A percentile compares a stretch with the other conserved stretches of the same genome.
Conservation (phyloP, 179 eudicot species). For the Sideroxylon spinosum region DNA sequence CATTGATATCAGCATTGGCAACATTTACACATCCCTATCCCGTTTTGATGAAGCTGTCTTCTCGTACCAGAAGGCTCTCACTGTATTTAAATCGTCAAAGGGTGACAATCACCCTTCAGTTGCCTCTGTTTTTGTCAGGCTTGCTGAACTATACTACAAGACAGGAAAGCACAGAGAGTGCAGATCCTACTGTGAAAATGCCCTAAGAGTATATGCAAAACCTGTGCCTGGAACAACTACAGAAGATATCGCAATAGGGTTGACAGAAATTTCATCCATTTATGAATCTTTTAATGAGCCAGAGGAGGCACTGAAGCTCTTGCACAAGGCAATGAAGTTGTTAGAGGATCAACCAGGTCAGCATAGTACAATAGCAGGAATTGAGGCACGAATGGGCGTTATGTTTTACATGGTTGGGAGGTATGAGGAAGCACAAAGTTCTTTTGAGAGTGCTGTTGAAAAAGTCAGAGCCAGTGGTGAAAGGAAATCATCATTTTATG, state of each 20-base stretch:
- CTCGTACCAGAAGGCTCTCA: constrained; percentile 94
- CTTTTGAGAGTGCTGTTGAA: constrained; percentile 67
- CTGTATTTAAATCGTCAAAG: constrained; percentile 89
- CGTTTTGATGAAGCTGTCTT: constrained; percentile 95
- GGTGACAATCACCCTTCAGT: constrained; percentile 98
- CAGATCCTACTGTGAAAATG: constrained; percentile 89
- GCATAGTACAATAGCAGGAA: constrained; percentile 81
- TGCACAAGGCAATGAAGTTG: constrained; percentile 74
- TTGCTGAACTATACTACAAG: constrained; percentile 88
- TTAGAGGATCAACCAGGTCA: constrained; percentile 92
- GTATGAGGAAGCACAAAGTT: constrained; percentile 66
- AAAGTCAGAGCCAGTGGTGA: constrained; percentile 92
- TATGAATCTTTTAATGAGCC: constrained; percentile 89
- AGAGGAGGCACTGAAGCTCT: constrained; percentile 81
- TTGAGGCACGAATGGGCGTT: constrained; percentile 92
- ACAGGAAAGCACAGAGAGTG: constrained; percentile 92
- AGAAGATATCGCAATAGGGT: constrained; percentile 87
- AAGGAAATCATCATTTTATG: constrained; percentile 90
- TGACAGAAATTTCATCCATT: constrained; percentile 85
- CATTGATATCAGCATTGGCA: constrained; percentile 88
- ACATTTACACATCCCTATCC: constrained; percentile 72
- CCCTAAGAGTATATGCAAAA: constrained; percentile 82
- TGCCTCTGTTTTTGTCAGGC: constrained; percentile 84
- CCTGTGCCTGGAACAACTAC: constrained; percentile 93
- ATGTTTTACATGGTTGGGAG: constrained; percentile 85